Evolutionary conservation across 306 rosid species (phyloP), one percentile per base, ranked within the genome.

Genomic region (Sindora glabra): DNA sequence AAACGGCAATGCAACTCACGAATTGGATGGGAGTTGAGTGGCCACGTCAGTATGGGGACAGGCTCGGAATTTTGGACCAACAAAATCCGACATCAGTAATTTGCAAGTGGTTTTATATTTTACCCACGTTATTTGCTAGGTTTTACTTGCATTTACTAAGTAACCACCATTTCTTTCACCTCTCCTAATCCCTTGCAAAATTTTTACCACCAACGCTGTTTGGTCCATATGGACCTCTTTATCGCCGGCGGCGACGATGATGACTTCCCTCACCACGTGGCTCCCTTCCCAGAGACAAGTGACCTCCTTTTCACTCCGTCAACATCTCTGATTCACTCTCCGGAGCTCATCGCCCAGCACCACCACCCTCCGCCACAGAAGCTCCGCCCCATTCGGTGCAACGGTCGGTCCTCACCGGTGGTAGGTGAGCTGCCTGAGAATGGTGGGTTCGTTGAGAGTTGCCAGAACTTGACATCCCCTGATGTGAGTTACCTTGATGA

Each of bases 361-460:
- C 70, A 5, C 55, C 54, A 37, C 76, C 69, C 64, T 48, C 80
- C 77, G 59, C 80, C 87, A 16, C 95, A 83, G 74, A 92, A 88
- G 65, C 98, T 92, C 65, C 94, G 89, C 10, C 94, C 97, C 8
- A 80, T 88, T 54, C 67, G 98, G 64, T 64, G 62, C 79, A 66
- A 36, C 72, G 70, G 49, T 21, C 38, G 77, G 74, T 60, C 64
- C 6, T 71, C 83, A 8, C 64, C 55, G 5, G 38, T 26, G 51
- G 39, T 10, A 7, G 19, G 9, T 8, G 42, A 45, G 40, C 3
- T 38, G 15, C 55, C 63, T 5, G 71, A 42, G 2, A 29, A 53
- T 24, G 48, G 46, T 19, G 39, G 27, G 23, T 22, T 37, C 30
- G 27, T 21, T 5, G 69, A 49, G 45, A 29, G 59, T 39, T 14